Evolutionary conservation across 352 stramenopile genomes (phyloP), one percentile per base, ranked within the genome.

Genomic region (Plasmopara muralis): DNA sequence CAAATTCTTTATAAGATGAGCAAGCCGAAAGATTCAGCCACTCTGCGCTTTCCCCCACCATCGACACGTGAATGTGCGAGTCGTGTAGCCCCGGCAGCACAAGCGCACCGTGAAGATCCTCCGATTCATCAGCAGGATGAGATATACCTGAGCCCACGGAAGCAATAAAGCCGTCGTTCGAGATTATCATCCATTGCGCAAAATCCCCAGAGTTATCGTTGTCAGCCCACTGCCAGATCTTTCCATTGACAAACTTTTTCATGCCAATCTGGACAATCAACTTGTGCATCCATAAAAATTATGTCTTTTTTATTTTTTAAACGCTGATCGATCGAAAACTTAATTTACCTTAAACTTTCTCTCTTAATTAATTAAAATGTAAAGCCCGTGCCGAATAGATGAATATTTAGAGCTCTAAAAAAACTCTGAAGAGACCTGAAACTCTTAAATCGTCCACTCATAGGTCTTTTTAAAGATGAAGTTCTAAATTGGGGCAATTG

Each of bases 31-130:
- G 66, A 47, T 95, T 72, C 35, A 96, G 70, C 66, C 87, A 94
- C 61, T 89, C 71, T 47, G 75, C 70, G 47, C 70, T 88, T 59
- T 96, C 83, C 16, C 86, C 86, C 56, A 90, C 66, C 58, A 83
- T 78, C 43, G 85, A 88, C 20, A 90, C 73, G 58, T 96, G 87
- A 33, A 96, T 89, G 50, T 96, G 87, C 43, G 86, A 73, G 64
- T 96, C 87, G 14, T 92, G 80, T 13, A 96, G 73, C 4, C 87
- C 87, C 2, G 87, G 87, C 6, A 96, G 64, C 50, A 96, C 81
- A 28, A 89, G 60, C 30, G 66, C 62, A 12, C 69, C 74, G 2
- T 59, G 13, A 14, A 92, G 57, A 46, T 92, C 75, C 31, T 83
- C 62, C 2, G 57, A 68, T 37, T 54, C 50, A 0, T 38, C 60